A percentile compares a stretch with the other conserved stretches of the same genome.
Evolutionary conservation across 2,329 filamentous ascomycete species (phyloP).

Genomic region (Teratosphaeria epicoccoides): DNA sequence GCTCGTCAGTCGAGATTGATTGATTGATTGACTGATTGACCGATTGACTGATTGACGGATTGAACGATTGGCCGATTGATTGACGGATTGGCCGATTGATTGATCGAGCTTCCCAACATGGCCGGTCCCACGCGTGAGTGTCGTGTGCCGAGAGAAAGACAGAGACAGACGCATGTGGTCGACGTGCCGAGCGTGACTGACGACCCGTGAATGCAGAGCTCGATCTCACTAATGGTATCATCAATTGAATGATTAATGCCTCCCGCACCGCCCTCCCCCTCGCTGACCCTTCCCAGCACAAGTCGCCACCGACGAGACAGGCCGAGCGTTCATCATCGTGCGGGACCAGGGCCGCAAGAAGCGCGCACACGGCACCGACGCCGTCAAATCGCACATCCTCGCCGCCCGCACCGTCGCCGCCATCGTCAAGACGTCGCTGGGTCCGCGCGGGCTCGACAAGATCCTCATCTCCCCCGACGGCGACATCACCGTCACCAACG

Average conservation of each 20-base stretch:
- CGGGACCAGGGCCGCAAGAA: slow-evolving; percentile 98
- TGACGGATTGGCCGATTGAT: no score
- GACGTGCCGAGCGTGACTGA: slow-evolving; percentile 4
- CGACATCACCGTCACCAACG: slow-evolving; percentile 98
- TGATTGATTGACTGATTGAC: no score
- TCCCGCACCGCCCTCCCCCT: neutral
- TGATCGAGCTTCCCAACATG: no score
- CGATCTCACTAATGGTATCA: slow-evolving; percentile 70
- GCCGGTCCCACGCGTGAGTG: slow-evolving; percentile 45
- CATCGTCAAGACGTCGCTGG: slow-evolving; percentile 94
- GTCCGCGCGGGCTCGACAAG: slow-evolving; percentile 93
- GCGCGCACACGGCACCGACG: slow-evolving; percentile 90
- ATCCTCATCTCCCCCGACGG: slow-evolving; percentile 97
- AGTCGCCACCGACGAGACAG: slow-evolving; percentile 94
- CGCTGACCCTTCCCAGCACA: slow-evolving; percentile 37
- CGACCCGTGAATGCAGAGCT: slow-evolving; percentile 54
- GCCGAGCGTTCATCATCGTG: slow-evolving; percentile 94
- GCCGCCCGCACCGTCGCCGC: slow-evolving; percentile 92
- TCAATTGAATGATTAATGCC: neutral
- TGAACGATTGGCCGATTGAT: no score
- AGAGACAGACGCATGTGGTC: neutral
- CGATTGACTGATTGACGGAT: no score
- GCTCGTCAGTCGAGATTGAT: neutral
- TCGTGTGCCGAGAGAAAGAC: no score
- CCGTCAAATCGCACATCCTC: slow-evolving; percentile 96